Evolutionary conservation across 1,139 yeast species (phyloP), one percentile per base, ranked within the genome.

Genomic region (Diutina catenulata): DNA sequence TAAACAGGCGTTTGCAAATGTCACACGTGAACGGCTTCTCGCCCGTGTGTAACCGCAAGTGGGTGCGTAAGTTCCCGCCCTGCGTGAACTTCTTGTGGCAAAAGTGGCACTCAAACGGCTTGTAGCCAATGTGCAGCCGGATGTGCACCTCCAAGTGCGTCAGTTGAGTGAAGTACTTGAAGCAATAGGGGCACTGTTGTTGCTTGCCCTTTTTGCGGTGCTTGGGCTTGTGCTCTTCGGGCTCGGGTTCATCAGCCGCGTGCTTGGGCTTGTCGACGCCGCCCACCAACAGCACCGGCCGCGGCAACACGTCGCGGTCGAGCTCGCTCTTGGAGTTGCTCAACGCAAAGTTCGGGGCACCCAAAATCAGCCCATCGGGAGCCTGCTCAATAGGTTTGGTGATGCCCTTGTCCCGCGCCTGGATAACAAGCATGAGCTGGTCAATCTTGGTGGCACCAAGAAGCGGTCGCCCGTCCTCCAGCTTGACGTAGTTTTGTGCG

Each of bases 61-160:
- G 97, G 1, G 95, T 86, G 45, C 94, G 70, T 50, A 88, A 63
- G 56, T 88, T 91, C 13, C 96, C 95, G 45, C 94, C 94, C 55
- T 88, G 97, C 1, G 94, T 82, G 50, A 88, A 88, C 41, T 80
- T 63, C 57, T 86, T 86, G 41, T 76, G 80, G 57, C 93, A 88
- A 51, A 67, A 82, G 6, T 68, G 64, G 55, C 97, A 88, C 52
- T 74, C 79, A 57, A 78, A 86, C 9, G 93, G 93, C 50, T 80
- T 80, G 43, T 70, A 70, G 1, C 91, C 91, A 49, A 80, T 76
- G 52, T 81, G 93, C 1, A 86, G 76, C 49, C 93, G 60, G 13
- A 80, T 72, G 51, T 81, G 93, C 6, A 81, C 91, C 47, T 80
- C 88, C 45, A 81, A 59, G 55, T 81, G 93, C 0, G 91, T 81